Base-by-base conservation (phyloP, 164 flowering plant genomes). In the Piper longum region DNA sequence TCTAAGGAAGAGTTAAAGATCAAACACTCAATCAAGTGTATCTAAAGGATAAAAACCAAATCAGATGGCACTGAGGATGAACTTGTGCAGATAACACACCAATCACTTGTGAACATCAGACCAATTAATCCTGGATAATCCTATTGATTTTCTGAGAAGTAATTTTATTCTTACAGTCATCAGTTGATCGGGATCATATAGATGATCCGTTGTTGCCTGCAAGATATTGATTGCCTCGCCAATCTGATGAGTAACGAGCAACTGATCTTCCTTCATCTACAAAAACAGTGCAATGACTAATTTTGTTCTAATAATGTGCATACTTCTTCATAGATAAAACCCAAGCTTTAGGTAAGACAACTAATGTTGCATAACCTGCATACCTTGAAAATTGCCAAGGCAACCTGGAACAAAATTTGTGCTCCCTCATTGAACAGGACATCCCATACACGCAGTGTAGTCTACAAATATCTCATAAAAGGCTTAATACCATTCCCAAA, bases 381-480 rank as follows among this genome's bases (percentile, higher is more conserved):
- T 65, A 88, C 98, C 97, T 77, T 90, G 74, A 93, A 90, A 67
- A 93, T 81, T 4, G 92, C 96, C 79, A 90, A 74, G 67, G 98
- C 98, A 48, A 86, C 89, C 66, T 85, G 82, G 69, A 93, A 84
- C n/a, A 90, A 64, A 75, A 85, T 89, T 73, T 84, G 85, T 2
- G 95, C 98, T 16, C 98, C 96, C 62, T 93, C 98, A 40, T 82
- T 80, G 81, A 93, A 93, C 66, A 93, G 95, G 64, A 93, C 84
- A 80, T 90, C 98, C 98, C 98, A 93, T 48, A 90, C 91, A 48
- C 98, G 74, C 81, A 93, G 69, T 39, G 99, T 83, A 57, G 99
- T 93, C 96, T 93, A 77, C 41, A 73, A 72, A 64, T n/a, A 57
- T 16, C 8, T 48, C 14, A 48, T 8, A 48, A 9, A 14, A 48